A percentile compares a stretch with the other conserved stretches of the same genome.
phyloP scores from a whole-genome alignment of 1,284 basidiomycete genomes.

The Xerocomus amazonicus region DNA sequence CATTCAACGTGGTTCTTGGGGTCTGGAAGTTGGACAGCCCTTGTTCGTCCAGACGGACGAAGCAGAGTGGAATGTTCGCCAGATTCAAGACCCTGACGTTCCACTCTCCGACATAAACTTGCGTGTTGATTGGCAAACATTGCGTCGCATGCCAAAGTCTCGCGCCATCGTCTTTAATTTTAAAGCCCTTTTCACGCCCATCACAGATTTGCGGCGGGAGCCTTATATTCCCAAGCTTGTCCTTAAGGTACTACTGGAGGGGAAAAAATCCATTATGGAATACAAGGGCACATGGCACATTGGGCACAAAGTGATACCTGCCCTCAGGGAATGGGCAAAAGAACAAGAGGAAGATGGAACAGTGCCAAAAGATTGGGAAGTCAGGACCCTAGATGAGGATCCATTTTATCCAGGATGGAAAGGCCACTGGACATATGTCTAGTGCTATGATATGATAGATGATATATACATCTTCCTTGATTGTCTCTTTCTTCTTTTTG shows the following conservation, averaged over 20 bases:
- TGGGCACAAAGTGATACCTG: slow-evolving; percentile 44
- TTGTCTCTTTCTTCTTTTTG: too few species aligned
- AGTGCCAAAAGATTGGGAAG: slow-evolving; percentile 45
- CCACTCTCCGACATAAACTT: slow-evolving; percentile 40
- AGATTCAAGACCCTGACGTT: slow-evolving; percentile 35
- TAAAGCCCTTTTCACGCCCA: slow-evolving; percentile 49
- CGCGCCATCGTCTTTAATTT: slow-evolving; percentile 49
- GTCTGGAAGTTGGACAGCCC: slow-evolving; percentile 45
- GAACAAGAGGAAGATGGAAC: slow-evolving; percentile 45
- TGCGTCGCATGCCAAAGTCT: slow-evolving; percentile 46
- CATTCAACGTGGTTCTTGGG: slow-evolving; percentile 51
- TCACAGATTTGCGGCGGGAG: slow-evolving; percentile 41
- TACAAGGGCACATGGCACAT: slow-evolving; percentile 44
- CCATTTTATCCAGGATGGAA: slow-evolving; percentile 49
- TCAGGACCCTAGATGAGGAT: slow-evolving; percentile 45
- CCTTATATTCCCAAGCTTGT: slow-evolving; percentile 45
- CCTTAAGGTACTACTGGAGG: slow-evolving; percentile 39
- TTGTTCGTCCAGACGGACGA: slow-evolving; percentile 41
- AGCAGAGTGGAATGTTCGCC: slow-evolving; percentile 33
- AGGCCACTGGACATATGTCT: too few species aligned
- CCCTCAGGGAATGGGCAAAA: slow-evolving; percentile 41
- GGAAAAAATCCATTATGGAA: slow-evolving; percentile 36
- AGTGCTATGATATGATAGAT: too few species aligned
- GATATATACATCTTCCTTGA: too few species aligned
- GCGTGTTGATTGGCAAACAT: slow-evolving; percentile 53